phyloP scores from a whole-genome alignment of 2,329 filamentous ascomycete species.

The Exophiala sideris region DNA sequence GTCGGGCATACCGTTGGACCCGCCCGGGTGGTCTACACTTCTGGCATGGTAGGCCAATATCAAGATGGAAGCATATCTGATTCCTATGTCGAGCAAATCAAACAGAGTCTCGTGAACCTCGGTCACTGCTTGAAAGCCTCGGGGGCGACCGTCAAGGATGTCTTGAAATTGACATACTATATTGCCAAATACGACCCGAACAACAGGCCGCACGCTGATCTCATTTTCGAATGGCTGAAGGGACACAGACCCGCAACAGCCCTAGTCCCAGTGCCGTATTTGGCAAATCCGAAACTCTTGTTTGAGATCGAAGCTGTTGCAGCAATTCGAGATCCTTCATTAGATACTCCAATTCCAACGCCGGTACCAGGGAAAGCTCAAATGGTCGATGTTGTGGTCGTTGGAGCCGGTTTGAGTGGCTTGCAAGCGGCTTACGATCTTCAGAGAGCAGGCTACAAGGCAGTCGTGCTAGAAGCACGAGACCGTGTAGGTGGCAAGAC shows the following conservation, averaged over 20 bases:
- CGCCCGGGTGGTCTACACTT: background rate
- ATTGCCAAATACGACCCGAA: constrained; percentile 44
- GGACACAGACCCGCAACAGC: constrained; percentile 43
- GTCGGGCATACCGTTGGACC: background rate
- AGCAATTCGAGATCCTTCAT: constrained; percentile 32
- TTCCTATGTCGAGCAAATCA: constrained; percentile 1
- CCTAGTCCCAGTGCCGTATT: constrained; percentile 39
- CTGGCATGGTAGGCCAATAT: background rate
- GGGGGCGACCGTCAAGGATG: constrained; percentile 36
- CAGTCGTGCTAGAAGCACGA: constrained; percentile 38
- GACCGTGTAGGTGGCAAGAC: constrained; percentile 44
- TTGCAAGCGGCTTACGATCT: constrained; percentile 35
- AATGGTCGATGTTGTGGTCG: constrained; percentile 33
- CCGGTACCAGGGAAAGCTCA: constrained; percentile 50
- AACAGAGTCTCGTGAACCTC: constrained; percentile 22
- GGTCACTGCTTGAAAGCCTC: constrained; percentile 35
- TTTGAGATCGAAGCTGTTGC: constrained; percentile 46
- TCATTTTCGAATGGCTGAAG: constrained; percentile 37
- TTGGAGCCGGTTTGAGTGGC: constrained; percentile 39
- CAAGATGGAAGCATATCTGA: background rate
- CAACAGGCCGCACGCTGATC: constrained; percentile 35
- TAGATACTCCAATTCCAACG: constrained; percentile 50
- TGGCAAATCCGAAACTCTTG: constrained; percentile 38
- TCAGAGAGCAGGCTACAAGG: constrained; percentile 32
- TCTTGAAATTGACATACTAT: constrained; percentile 41